phyloP scores from a whole-genome alignment of 176 grass and related monocot species.

The Rhynchospora tenuis region DNA sequence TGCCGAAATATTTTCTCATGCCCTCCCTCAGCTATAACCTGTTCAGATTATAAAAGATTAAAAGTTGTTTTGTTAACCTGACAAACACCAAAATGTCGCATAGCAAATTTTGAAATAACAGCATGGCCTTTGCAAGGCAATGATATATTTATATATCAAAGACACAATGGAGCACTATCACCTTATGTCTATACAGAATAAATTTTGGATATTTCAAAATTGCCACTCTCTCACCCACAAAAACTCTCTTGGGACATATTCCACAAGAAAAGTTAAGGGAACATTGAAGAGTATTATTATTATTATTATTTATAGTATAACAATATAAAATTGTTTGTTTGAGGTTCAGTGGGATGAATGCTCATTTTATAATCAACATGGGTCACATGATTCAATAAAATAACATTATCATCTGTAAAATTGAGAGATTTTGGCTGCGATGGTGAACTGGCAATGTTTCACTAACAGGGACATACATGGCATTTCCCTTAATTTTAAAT shows the following conservation, averaged over 20 bases:
- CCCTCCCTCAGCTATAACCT: slow-evolving; percentile 73
- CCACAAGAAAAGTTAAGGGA: neutral
- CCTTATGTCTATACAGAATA: neutral
- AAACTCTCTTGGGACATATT: neutral
- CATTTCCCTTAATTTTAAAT: neutral
- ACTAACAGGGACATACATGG: neutral
- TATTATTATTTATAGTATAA: too few relatives aligned
- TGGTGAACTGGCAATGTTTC: neutral
- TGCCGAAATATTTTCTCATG: slow-evolving; percentile 65
- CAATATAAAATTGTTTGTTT: neutral
- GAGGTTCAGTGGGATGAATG: neutral
- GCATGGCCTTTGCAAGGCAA: too few relatives aligned
- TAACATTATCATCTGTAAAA: neutral
- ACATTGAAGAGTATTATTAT: neutral
- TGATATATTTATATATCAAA: neutral
- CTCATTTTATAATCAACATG: neutral
- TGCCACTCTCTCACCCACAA: neutral
- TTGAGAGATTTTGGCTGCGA: neutral
- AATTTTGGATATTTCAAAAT: neutral
- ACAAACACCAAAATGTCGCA: neutral
- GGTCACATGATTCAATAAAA: neutral
- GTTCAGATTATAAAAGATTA: neutral
- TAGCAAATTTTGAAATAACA: neutral
- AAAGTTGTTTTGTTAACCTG: neutral
- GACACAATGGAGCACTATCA: neutral